Conservation (phyloP, 2,329 filamentous ascomycete genomes). For the Chaetomium strumarium region DNA sequence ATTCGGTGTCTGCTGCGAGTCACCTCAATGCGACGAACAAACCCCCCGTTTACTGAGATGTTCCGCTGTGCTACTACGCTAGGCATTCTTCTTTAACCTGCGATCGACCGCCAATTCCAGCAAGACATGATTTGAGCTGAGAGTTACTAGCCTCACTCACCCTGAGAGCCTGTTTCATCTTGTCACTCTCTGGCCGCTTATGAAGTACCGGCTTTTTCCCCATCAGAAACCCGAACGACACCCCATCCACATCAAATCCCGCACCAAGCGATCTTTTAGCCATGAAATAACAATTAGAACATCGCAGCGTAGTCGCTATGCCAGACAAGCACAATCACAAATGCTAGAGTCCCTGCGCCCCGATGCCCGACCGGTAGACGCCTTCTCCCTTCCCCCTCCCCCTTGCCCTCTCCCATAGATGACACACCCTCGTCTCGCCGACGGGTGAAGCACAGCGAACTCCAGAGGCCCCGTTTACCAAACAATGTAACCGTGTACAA, state of each 20-base stretch:
- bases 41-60: no score
- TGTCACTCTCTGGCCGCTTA: no score
- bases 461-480: background rate
- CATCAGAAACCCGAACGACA: no score
- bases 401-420: background rate
- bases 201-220: no score
- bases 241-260: background rate
- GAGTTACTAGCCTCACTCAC: no score
- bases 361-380: constrained; percentile 5
- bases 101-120: no score
- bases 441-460: background rate
- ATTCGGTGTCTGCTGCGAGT: no score
- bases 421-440: constrained; percentile 4
- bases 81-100: no score
- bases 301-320: background rate
- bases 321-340: background rate
- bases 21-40: no score
- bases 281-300: background rate
- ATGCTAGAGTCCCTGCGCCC: constrained; percentile 2
- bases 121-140: no score
- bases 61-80: no score
- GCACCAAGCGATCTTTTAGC: background rate
- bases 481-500: constrained; percentile 2
- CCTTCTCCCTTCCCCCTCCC: background rate
- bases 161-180: no score